Conservation (phyloP, 2,329 filamentous ascomycete genomes). For the Aspergillus transmontanensis region DNA sequence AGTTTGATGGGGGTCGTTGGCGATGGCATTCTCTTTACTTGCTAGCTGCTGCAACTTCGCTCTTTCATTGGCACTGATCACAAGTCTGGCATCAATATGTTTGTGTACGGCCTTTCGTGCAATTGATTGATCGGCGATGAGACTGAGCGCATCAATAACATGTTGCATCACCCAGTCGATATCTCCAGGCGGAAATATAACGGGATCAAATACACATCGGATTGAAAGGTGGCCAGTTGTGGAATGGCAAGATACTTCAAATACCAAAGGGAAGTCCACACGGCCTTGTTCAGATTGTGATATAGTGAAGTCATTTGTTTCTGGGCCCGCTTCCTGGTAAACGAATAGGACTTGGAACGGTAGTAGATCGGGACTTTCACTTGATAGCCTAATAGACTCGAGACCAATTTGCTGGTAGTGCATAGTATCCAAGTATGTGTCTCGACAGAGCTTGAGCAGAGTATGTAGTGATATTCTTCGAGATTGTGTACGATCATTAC, state of each 20-base stretch:
- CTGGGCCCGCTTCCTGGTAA: slow-evolving; percentile 1
- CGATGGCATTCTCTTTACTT: not conserved
- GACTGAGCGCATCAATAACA: not conserved
- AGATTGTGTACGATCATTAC: too few relatives aligned
- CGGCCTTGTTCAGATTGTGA: not conserved
- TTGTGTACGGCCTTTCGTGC: not conserved
- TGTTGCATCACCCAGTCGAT: slow-evolving; percentile 9
- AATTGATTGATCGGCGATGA: not conserved
- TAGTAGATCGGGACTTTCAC: not conserved
- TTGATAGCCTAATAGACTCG: slow-evolving; percentile 1
- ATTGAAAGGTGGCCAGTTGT: slow-evolving; percentile 6
- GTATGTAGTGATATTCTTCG: not conserved
- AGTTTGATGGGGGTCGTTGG: not conserved
- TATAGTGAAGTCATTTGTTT: not conserved
- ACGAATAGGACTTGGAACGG: slow-evolving; percentile 13
- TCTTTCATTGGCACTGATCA: not conserved
- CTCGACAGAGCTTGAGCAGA: not conserved
- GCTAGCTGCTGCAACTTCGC: not conserved
- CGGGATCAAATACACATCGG: slow-evolving; percentile 6
- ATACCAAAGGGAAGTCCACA: slow-evolving; percentile 8
- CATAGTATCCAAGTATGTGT: slow-evolving; percentile 6
- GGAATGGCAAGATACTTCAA: slow-evolving; percentile 8
- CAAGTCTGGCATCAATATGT: not conserved
- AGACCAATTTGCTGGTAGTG: slow-evolving; percentile 10
- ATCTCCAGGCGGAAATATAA: slow-evolving; percentile 1